These are phyloP conservation scores for Geotrichum klebahnii DNA, from an alignment of 1,139 yeast genomes.

Conservation along the genomic window DNA sequence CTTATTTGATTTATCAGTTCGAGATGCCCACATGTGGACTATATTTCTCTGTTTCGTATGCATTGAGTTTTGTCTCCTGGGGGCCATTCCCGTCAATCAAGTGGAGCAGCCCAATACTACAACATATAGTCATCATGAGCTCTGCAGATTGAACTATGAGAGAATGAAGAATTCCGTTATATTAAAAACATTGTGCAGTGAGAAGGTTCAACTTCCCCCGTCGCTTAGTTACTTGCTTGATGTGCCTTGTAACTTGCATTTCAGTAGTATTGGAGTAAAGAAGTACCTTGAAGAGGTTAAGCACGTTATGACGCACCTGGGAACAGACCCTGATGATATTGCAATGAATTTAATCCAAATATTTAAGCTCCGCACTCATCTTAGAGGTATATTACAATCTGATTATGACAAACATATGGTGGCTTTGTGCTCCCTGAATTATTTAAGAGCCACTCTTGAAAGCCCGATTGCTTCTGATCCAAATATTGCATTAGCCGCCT, in stretches of 20 bases:
- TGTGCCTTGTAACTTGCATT: not conserved
- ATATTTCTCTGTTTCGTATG: not conserved
- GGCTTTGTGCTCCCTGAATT: not conserved
- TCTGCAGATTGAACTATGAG: too few relatives aligned
- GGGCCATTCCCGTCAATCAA: too few relatives aligned
- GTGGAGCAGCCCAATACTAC: too few relatives aligned
- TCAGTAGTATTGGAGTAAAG: not conserved
- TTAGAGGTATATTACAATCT: conserved; percentile 3
- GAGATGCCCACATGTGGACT: not conserved
- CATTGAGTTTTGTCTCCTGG: not conserved
- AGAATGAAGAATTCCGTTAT: too few relatives aligned
- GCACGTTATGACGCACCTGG: not conserved
- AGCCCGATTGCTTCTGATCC: not conserved
- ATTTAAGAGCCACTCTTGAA: not conserved
- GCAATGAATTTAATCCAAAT: conserved; percentile 10
- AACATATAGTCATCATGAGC: too few relatives aligned
- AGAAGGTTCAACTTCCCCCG: too few relatives aligned
- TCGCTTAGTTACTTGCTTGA: too few relatives aligned
- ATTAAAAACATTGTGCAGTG: too few relatives aligned
- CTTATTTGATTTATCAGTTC: not conserved
- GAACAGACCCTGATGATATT: not conserved
- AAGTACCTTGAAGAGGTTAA: not conserved
- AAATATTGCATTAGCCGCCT: not conserved
- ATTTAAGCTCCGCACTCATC: conserved; percentile 12
- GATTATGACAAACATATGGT: not conserved